These are phyloP conservation scores for Capsicum baccatum DNA, from an alignment of 257 asterid genomes.

Conservation along the genomic window DNA sequence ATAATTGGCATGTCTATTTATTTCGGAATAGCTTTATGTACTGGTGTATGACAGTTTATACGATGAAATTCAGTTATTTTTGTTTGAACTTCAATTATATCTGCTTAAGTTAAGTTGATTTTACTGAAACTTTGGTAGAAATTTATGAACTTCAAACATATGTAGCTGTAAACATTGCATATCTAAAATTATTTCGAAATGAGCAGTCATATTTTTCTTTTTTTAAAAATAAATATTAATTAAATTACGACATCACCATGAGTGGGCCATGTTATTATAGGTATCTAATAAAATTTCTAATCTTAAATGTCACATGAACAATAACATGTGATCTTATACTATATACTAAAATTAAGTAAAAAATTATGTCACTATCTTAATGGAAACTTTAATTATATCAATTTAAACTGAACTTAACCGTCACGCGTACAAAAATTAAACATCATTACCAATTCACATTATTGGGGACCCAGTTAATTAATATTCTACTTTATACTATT, in stretches of 20 bases:
- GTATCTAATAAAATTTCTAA: not conserved
- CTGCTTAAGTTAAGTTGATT: not conserved
- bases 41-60: not conserved
- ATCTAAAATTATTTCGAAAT: not conserved
- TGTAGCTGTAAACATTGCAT: not conserved
- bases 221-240: not conserved
- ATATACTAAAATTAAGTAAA: not conserved
- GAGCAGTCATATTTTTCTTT: not conserved
- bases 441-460: not conserved
- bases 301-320: not conserved
- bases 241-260: not conserved
- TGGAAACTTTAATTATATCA: constrained; percentile 19
- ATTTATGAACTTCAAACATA: not conserved
- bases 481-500: not conserved
- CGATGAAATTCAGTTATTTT: not conserved
- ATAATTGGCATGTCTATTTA: not conserved
- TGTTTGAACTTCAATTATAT: not conserved
- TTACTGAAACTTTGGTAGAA: not conserved
- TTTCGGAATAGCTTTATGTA: not conserved
- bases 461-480: not conserved
- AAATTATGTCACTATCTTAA: not conserved
- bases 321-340: not conserved
- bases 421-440: not conserved
- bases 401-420: constrained; percentile 19
- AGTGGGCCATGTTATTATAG: not conserved